Conservation (phyloP, 805 yeast species). For the Pichia heedii region DNA sequence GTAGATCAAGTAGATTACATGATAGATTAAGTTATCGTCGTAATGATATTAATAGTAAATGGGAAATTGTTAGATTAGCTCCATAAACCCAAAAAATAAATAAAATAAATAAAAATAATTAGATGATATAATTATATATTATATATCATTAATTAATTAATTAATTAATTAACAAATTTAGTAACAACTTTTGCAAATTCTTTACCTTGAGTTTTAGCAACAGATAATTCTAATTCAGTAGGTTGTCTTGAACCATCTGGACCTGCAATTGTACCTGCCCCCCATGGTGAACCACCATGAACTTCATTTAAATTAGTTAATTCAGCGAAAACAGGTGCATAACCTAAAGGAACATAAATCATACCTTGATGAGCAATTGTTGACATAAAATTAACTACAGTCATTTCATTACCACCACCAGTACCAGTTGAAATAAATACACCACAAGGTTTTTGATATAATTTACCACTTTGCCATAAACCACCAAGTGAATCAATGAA, state of each 20-base stretch:
- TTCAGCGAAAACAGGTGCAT: slow-evolving; percentile 45
- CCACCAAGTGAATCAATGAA: slow-evolving; percentile 76
- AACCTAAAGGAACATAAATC: slow-evolving; percentile 73
- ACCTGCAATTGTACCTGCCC: slow-evolving; percentile 76
- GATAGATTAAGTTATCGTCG: slow-evolving; percentile 75
- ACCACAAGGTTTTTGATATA: slow-evolving; percentile 68
- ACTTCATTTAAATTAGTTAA: slow-evolving; percentile 49
- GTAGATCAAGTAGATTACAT: slow-evolving; percentile 80
- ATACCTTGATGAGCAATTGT: slow-evolving; percentile 73
- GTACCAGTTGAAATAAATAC: slow-evolving; percentile 67
- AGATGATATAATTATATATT: background rate
- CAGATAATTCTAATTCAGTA: slow-evolving; percentile 48
- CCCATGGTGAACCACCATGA: slow-evolving; percentile 82
- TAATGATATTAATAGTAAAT: slow-evolving; percentile 37
- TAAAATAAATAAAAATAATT: background rate
- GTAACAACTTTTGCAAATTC: slow-evolving; percentile 42
- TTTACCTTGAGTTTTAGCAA: slow-evolving; percentile 62
- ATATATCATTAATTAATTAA: background rate
- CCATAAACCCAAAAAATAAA: slow-evolving; percentile 31
- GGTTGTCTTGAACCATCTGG: slow-evolving; percentile 70
- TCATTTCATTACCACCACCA: slow-evolving; percentile 80
- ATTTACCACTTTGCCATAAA: slow-evolving; percentile 67
- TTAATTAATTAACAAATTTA: slow-evolving; percentile 14
- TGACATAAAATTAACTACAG: slow-evolving; percentile 56
- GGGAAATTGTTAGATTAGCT: slow-evolving; percentile 64